These are phyloP conservation scores for Antrodiella citrinella DNA, from an alignment of 768 basidiomycete genomes.

Conservation along the genomic window DNA sequence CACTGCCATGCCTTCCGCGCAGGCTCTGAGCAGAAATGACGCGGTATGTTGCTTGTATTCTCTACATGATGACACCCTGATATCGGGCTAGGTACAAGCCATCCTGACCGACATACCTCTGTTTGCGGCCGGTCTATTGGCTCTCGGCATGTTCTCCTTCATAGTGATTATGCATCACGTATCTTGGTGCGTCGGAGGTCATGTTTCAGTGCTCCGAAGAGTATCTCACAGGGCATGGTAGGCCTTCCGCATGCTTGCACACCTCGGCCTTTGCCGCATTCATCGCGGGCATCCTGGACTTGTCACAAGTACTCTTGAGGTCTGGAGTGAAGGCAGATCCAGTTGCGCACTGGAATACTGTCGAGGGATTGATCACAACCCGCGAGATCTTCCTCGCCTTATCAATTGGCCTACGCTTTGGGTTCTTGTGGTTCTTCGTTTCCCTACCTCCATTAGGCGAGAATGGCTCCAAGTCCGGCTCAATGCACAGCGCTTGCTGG, in stretches of 20 bases:
- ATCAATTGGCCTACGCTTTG: slow-evolving; percentile 48
- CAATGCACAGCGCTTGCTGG: slow-evolving; percentile 56
- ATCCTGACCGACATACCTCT: slow-evolving; percentile 61
- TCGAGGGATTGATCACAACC: slow-evolving; percentile 34
- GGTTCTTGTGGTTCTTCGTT: slow-evolving; percentile 66
- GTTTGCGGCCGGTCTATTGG: slow-evolving; percentile 57
- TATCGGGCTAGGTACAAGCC: slow-evolving; percentile 38
- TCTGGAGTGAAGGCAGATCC: slow-evolving; percentile 22
- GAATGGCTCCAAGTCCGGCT: slow-evolving; percentile 12
- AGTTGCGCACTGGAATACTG: slow-evolving; percentile 19
- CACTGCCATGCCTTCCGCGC: not conserved
- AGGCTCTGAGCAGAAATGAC: slow-evolving; percentile 30
- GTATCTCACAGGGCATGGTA: slow-evolving; percentile 3
- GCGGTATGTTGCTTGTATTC: slow-evolving; percentile 35
- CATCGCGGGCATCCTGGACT: slow-evolving; percentile 53
- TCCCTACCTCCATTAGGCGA: slow-evolving; percentile 47
- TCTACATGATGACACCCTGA: too few species aligned
- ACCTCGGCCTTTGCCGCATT: slow-evolving; percentile 53
- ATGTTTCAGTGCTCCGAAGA: slow-evolving; percentile 11
- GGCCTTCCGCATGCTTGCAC: slow-evolving; percentile 43
- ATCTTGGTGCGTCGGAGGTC: slow-evolving; percentile 39
- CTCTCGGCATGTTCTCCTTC: slow-evolving; percentile 52
- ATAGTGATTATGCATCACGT: slow-evolving; percentile 45
- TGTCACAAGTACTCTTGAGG: slow-evolving; percentile 42
- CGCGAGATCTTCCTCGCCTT: slow-evolving; percentile 55